These are phyloP conservation scores for Gracilaria domingensis DNA, from an alignment of 23 red algal species.

Conservation along the genomic window DNA sequence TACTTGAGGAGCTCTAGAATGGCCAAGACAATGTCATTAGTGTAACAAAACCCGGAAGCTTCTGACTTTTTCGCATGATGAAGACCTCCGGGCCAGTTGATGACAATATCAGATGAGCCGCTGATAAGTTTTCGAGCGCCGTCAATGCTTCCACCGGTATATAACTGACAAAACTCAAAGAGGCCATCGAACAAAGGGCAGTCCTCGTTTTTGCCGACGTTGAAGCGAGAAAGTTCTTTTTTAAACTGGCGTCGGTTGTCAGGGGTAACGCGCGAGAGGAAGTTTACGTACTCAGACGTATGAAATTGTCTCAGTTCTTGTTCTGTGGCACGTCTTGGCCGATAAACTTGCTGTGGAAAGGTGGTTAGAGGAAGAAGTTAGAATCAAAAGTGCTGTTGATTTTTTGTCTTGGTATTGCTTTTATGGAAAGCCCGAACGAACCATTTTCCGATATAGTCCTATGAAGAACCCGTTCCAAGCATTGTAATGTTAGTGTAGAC, in stretches of 20 bases:
- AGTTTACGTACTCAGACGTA: constrained; percentile 61
- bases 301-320: constrained; percentile 65
- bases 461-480: neutral
- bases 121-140: constrained; percentile 67
- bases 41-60: constrained; percentile 75
- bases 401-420: neutral
- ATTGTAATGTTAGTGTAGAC: neutral
- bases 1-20: constrained; percentile 72
- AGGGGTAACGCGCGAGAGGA: constrained; percentile 47
- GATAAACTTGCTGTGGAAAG: constrained; percentile 55
- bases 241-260: constrained; percentile 19
- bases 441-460: constrained; percentile 69
- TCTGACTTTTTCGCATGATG: constrained; percentile 72
- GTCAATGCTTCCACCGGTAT: constrained; percentile 64
- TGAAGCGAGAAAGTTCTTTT: constrained; percentile 45
- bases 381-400: no score
- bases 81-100: constrained; percentile 80
- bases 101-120: constrained; percentile 65
- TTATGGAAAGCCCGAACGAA: neutral
- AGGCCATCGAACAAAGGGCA: constrained; percentile 73
- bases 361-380: neutral
- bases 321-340: constrained; percentile 44
- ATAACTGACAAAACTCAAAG: constrained; percentile 78
- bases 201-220: constrained; percentile 21
- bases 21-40: constrained; percentile 72